phyloP scores from a whole-genome alignment of 2,329 filamentous ascomycete species.

The Boeremia lycopersici region DNA sequence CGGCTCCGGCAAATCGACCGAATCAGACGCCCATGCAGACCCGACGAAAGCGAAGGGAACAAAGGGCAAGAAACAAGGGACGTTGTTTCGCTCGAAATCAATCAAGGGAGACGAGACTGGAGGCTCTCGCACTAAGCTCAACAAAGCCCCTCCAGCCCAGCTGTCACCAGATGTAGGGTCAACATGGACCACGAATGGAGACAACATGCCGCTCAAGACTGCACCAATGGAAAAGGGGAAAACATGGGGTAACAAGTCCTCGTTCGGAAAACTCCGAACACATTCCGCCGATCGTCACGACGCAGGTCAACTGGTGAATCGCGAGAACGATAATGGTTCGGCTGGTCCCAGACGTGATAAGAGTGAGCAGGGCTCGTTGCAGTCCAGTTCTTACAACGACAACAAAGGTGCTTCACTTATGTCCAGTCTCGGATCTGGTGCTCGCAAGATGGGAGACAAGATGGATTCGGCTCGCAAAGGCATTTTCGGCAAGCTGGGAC shows the following conservation, averaged over 20 bases:
- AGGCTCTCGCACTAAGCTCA: constrained; percentile 35
- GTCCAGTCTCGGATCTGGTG: constrained; percentile 73
- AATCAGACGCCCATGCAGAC: constrained; percentile 29
- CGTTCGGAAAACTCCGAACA: constrained; percentile 64
- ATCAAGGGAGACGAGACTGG: constrained; percentile 51
- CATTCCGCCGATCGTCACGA: constrained; percentile 72
- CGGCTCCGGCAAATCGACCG: constrained; percentile 40
- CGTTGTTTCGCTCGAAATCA: constrained; percentile 51
- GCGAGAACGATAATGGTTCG: constrained; percentile 35
- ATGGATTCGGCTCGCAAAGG: constrained; percentile 77
- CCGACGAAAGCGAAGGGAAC: constrained; percentile 29
- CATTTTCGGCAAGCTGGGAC: constrained; percentile 77
- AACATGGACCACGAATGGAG: constrained; percentile 43
- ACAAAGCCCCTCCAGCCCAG: constrained; percentile 41
- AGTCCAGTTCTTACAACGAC: constrained; percentile 62
- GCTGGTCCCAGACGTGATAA: constrained; percentile 33
- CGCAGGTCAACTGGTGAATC: constrained; percentile 36
- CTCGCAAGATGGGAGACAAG: constrained; percentile 74
- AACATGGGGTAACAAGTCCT: constrained; percentile 71
- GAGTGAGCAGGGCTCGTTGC: constrained; percentile 43
- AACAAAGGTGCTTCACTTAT: constrained; percentile 69
- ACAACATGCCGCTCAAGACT: constrained; percentile 61
- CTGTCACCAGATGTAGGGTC: constrained; percentile 36
- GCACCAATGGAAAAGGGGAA: constrained; percentile 71
- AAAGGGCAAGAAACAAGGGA: constrained; percentile 45